phyloP scores from a whole-genome alignment of 2,329 filamentous ascomycete species.

The Chrysoporthe puriensis region DNA sequence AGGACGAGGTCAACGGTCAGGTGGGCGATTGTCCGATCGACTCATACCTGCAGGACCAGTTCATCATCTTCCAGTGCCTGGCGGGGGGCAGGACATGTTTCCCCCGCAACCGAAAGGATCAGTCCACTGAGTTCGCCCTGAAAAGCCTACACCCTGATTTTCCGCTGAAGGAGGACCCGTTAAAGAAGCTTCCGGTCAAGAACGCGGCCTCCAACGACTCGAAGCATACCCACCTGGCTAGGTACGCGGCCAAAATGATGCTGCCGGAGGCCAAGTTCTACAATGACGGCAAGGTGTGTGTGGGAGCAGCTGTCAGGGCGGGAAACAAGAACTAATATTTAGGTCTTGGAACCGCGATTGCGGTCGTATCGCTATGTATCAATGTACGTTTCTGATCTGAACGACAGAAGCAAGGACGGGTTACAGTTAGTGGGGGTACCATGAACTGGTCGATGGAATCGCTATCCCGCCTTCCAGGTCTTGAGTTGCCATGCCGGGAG shows the following conservation, averaged over 20 bases:
- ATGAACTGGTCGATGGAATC: too few relatives aligned
- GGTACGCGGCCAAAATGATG: slow-evolving; percentile 14
- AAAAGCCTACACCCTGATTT: not conserved
- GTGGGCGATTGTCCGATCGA: slow-evolving; percentile 55
- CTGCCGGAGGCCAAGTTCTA: slow-evolving; percentile 14
- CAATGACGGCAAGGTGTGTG: slow-evolving; percentile 18
- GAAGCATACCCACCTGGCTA: slow-evolving; percentile 16
- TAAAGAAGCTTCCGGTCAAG: slow-evolving; percentile 1
- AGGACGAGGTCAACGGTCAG: slow-evolving; percentile 42
- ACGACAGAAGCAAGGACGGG: too few relatives aligned
- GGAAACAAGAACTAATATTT: not conserved
- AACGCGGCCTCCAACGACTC: slow-evolving; percentile 14
- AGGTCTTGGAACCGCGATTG: too few relatives aligned
- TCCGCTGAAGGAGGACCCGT: not conserved
- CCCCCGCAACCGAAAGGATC: slow-evolving; percentile 30
- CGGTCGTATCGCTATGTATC: too few relatives aligned
- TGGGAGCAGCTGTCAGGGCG: slow-evolving; percentile 11
- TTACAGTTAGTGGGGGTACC: too few relatives aligned
- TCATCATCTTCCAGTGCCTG: slow-evolving; percentile 63
- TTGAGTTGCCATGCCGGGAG: too few relatives aligned
- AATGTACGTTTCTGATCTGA: too few relatives aligned
- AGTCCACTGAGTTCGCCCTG: slow-evolving; percentile 7
- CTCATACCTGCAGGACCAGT: slow-evolving; percentile 62
- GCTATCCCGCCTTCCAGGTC: too few relatives aligned
- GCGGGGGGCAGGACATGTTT: slow-evolving; percentile 57